Base-by-base conservation (phyloP, 31 red algal genomes). In the Porphyra umbilicalis region DNA sequence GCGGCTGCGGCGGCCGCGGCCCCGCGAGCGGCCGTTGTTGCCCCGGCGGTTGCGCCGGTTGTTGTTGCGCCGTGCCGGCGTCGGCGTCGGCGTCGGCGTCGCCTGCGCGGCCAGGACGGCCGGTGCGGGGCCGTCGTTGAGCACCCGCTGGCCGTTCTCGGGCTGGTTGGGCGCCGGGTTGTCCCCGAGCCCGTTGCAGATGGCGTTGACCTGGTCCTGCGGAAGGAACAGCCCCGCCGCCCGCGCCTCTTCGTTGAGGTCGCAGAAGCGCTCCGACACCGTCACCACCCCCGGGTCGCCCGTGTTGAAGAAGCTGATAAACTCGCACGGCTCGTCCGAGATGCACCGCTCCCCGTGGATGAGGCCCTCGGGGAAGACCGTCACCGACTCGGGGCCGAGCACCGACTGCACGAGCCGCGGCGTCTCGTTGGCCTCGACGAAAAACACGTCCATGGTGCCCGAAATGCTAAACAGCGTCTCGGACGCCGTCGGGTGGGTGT, bases 271-370 rank as follows among this genome's bases (percentile, higher is more conserved):
- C 57, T 71, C 57, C 25, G 25, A n/a, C 57, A 71, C 57, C 57
- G 57, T 71, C 57, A 71, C 57, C 57, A 71, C 57, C 57, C 77
- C 77, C 34, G 77, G 77, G 35, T 78, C 77, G 35, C 77, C 77
- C 77, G 77, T 35, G 77, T 78, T 78, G 77, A 78, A 78, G n/a
- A 78, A 34, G 35, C 34, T 36, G 35, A 78, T 78, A 16, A 78
- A 78, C 77, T 78, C 77, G 30, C 77, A 78, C 34, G 34, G 34
- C 33, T 78, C 35, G 34, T 34, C 35, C 34, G 33, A 34, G 77
- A 78, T 36, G 77, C 77, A 78, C 33, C 35, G 33, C 77, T 78
- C 34, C 35, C 77, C 77, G 35, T 78, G 77, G 77, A 36, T 36
- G 77, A 78, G 77, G 18, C 77, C 77, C 35, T 78, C 35, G 9